These are phyloP conservation scores for Rhododendron ferrugineum DNA, from an alignment of 148 eudicot species.

Conservation along the genomic window DNA sequence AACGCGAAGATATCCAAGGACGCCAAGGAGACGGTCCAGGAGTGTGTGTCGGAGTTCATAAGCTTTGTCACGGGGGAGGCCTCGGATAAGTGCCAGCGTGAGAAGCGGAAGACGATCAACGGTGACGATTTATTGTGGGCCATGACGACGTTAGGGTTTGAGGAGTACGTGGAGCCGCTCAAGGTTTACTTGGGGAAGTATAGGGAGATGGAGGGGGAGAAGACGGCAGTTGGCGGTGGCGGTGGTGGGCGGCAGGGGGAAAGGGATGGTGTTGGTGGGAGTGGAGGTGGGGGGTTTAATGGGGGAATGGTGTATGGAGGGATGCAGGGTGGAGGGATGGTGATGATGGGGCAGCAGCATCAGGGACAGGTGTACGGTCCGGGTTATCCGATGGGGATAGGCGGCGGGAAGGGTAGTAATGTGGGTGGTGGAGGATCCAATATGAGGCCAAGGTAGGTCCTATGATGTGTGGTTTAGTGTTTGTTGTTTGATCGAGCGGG, in stretches of 20 bases:
- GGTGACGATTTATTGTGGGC: slow-evolving; percentile 15
- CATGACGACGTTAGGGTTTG: slow-evolving; percentile 16
- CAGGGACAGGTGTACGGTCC: slow-evolving; percentile 15
- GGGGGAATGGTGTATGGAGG: slow-evolving; percentile 4
- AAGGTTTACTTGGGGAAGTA: slow-evolving; percentile 14
- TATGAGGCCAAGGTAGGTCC: slow-evolving; percentile 8
- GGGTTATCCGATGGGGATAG: slow-evolving; percentile 13
- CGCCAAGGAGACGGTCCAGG: slow-evolving; percentile 17
- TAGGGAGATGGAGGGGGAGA: slow-evolving; percentile 17
- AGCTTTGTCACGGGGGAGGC: slow-evolving; percentile 15
- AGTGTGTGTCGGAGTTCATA: slow-evolving; percentile 20
- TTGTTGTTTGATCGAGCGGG: not conserved
- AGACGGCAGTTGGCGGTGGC: not conserved
- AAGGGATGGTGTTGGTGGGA: slow-evolving; percentile 3
- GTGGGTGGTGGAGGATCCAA: slow-evolving; percentile 11
- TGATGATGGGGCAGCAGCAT: slow-evolving; percentile 12
- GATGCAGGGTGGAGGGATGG: slow-evolving; percentile 11
- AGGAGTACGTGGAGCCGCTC: slow-evolving; percentile 15
- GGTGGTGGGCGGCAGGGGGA: slow-evolving; percentile 6
- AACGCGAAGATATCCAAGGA: slow-evolving; percentile 16
- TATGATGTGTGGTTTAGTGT: not conserved
- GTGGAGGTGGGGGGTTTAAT: not conserved
- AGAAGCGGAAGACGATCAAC: slow-evolving; percentile 20
- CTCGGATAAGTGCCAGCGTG: slow-evolving; percentile 16
- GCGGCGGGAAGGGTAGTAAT: not conserved